Percentiles rank a stretch among this genome's conserved stretches.
Conservation (phyloP, 306 rosid genomes). For the Quercus engelmannii region DNA sequence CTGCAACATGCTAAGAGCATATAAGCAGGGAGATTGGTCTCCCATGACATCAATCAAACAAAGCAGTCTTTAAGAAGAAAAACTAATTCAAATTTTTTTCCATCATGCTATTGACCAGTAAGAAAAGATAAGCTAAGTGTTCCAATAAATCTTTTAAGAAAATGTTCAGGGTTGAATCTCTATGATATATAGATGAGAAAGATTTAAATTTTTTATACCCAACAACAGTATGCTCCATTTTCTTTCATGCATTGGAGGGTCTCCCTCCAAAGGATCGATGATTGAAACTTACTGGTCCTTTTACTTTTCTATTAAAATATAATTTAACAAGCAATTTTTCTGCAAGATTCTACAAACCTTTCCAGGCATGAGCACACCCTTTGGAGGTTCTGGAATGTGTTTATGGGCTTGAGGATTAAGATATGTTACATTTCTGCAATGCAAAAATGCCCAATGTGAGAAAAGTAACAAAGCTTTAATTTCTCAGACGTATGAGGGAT, state of each 20-base stretch:
- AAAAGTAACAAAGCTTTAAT: conserved; percentile 10
- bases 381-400: conserved; percentile 74
- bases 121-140: not conserved
- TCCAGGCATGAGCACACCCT: conserved; percentile 62
- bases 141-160: not conserved
- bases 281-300: not conserved
- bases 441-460: conserved; percentile 31
- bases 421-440: conserved; percentile 71
- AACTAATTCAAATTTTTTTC: not conserved
- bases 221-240: not conserved
- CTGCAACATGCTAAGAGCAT: not conserved
- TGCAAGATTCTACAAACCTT: conserved; percentile 50
- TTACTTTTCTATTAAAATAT: not conserved
- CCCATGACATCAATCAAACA: not conserved
- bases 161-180: not conserved
- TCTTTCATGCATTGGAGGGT: not conserved
- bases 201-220: not conserved
- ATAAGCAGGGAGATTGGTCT: not conserved
- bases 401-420: conserved; percentile 51
- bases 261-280: not conserved
- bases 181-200: not conserved
- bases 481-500: conserved; percentile 21
- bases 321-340: conserved; percentile 1
- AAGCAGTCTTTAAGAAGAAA: not conserved
- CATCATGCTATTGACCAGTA: not conserved